Evolutionary conservation across 495 filamentous ascomycete genomes (phyloP).

Genomic region (Pyronema omphalodes): DNA sequence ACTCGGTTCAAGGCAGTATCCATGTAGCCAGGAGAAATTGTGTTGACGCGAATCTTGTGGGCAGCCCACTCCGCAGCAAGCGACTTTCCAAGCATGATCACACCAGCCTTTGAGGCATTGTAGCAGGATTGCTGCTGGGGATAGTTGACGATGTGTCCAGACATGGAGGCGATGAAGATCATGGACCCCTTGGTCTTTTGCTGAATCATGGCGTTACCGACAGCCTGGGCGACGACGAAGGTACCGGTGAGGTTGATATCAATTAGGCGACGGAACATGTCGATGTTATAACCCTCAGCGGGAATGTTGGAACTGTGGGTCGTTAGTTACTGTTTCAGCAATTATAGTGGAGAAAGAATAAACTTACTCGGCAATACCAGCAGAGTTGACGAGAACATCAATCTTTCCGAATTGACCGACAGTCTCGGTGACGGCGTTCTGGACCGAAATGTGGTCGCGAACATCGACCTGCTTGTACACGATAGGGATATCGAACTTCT

Average conservation of each 20-base stretch:
- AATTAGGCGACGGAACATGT: conserved; percentile 51
- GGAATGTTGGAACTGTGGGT: conserved; percentile 38
- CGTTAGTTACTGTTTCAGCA: background rate
- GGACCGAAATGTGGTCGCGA: conserved; percentile 44
- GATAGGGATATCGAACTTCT: conserved; percentile 48
- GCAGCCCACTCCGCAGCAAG: conserved; percentile 67
- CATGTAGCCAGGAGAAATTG: conserved; percentile 65
- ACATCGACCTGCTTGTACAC: conserved; percentile 65
- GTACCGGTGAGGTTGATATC: conserved; percentile 61
- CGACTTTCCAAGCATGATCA: conserved; percentile 57
- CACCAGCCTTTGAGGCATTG: conserved; percentile 64
- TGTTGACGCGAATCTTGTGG: conserved; percentile 57
- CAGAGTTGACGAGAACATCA: conserved; percentile 63
- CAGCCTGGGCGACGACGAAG: conserved; percentile 47
- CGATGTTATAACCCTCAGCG: conserved; percentile 35
- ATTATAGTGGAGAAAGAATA: background rate
- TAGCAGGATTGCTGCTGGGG: conserved; percentile 63
- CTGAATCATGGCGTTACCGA: conserved; percentile 46
- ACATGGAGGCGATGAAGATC: conserved; percentile 61
- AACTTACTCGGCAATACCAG: conserved; percentile 61
- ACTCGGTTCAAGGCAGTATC: conserved; percentile 39
- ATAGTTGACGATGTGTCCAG: conserved; percentile 59
- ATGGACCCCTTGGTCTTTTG: conserved; percentile 43
- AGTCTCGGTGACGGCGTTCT: conserved; percentile 36
- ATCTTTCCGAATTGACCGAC: conserved; percentile 36